Evolutionary conservation across 2,329 filamentous ascomycete genomes (phyloP), one percentile per base, ranked within the genome.

Genomic region (Phyllosticta citribraziliensis): DNA sequence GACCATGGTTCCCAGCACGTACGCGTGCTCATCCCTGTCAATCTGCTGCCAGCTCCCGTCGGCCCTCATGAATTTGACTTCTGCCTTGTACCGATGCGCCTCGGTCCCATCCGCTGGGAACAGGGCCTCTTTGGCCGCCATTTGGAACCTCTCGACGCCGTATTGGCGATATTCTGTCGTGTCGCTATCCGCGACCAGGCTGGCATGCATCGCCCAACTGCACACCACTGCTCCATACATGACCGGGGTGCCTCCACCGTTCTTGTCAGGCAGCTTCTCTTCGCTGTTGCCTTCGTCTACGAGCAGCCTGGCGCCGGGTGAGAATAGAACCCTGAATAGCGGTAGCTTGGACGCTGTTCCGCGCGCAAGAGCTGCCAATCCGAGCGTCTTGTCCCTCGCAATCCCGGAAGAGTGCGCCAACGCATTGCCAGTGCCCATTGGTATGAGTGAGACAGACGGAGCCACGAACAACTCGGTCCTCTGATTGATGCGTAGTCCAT

Each of bases 121-220:
- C n/a, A 96, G 75, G 8, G 93, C 82, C 67, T 91, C 86, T 58
- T 85, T 81, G 0, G 91, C 92, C 0, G 91, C 91, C 83, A 96
- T 90, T 61, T 86, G 82, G 75, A 97, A 97, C 20, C 93, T 82
- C 70, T 88, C 84, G 33, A 80, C 79, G 12, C 93, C 93, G 68
- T 88, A 86, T 66, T 84, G 83, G 64, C 93, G 87, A 73, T 93
- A 93, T 65, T 85, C 87, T 0, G 83, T 78, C 0, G 92, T 95
- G 73, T 97, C 93, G 73, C 89, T 94, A 76, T 97, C 91, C 67
- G 89, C 91, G 22, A 97, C 91, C 3, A 97, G 81, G 52, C 87
- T 86, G 30, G 92, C 89, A 70, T 97, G 93, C 69, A 97, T 85
- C 20, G 89, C 93, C 82, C 95, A 96, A 72, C 88, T 94, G 53